A percentile compares a stretch with the other conserved stretches of the same genome.
Conservation (phyloP, 768 basidiomycete genomes). For the Candolleomyces aberdarensis region DNA sequence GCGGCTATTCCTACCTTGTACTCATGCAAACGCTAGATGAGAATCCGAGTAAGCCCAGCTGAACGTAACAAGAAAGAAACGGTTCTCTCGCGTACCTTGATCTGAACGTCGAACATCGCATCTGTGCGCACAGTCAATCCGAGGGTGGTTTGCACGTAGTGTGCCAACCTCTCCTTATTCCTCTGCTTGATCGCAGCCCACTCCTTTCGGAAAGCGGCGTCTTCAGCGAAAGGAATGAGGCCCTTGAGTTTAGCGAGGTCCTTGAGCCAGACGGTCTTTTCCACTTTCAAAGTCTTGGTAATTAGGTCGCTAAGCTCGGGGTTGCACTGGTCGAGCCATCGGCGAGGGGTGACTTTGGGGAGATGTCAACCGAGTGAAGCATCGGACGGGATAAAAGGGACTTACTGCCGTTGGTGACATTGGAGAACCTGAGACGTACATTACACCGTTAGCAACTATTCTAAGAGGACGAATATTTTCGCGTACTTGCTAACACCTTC, state of each 20-base stretch:
- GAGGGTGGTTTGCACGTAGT: conserved; percentile 67
- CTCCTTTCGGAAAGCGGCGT: conserved; percentile 69
- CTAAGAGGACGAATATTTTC: background rate
- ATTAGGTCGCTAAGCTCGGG: conserved; percentile 83
- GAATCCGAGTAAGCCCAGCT: background rate
- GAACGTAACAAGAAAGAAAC: no score
- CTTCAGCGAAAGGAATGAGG: conserved; percentile 68
- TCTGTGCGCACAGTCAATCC: conserved; percentile 70
- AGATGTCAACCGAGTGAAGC: background rate
- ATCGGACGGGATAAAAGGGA: conserved; percentile 11
- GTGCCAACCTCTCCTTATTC: conserved; percentile 88
- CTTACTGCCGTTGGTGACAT: conserved; percentile 92
- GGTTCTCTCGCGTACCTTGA: conserved; percentile 49
- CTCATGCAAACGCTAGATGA: conserved; percentile 77
- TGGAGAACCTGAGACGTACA: conserved; percentile 55
- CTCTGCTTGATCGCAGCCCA: conserved; percentile 86
- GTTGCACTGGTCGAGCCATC: conserved; percentile 96
- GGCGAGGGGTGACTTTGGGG: conserved; percentile 75
- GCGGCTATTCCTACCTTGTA: conserved; percentile 59
- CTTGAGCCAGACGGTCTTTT: conserved; percentile 81
- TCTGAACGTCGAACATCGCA: conserved; percentile 90
- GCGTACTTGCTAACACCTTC: conserved; percentile 80
- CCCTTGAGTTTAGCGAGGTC: conserved; percentile 75
- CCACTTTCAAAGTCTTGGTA: conserved; percentile 71
- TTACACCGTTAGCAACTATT: background rate